phyloP scores from a whole-genome alignment of 352 stramenopile genomes.

The Phytophthora pistaciae region DNA sequence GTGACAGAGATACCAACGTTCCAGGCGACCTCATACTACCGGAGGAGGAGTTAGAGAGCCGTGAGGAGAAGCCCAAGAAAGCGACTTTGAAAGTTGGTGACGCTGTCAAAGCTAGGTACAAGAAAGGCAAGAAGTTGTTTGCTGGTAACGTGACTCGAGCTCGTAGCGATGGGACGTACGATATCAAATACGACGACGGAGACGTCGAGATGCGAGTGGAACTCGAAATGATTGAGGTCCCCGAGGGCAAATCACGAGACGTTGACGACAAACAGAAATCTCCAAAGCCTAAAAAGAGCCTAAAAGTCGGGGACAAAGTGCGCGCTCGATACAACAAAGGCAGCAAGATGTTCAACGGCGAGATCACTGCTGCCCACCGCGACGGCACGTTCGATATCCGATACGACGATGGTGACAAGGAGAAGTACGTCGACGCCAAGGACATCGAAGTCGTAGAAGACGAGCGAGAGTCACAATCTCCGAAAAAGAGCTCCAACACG shows the following conservation, averaged over 20 bases:
- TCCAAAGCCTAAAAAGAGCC: conserved; percentile 4
- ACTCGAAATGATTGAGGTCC: conserved; percentile 34
- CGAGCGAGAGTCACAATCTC: not conserved
- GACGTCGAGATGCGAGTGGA: conserved; percentile 49
- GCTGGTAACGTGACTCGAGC: conserved; percentile 49
- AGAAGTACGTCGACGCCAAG: conserved; percentile 40
- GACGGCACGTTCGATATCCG: conserved; percentile 68
- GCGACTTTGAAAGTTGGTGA: conserved; percentile 39
- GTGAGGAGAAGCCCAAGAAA: conserved; percentile 26
- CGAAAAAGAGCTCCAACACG: not conserved
- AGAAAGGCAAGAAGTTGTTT: conserved; percentile 48
- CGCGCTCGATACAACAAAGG: conserved; percentile 56
- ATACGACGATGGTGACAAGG: conserved; percentile 69
- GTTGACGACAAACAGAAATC: not conserved
- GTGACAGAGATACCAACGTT: conserved; percentile 43
- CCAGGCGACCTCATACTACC: conserved; percentile 37
- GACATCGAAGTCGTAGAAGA: conserved; percentile 43
- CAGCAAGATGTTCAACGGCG: conserved; percentile 43
- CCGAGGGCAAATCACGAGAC: conserved; percentile 8
- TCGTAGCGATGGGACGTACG: conserved; percentile 65
- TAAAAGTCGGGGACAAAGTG: conserved; percentile 48
- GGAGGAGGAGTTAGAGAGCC: conserved; percentile 33
- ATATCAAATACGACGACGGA: conserved; percentile 76
- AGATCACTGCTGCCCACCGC: conserved; percentile 44
- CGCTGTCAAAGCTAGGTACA: conserved; percentile 51